phyloP scores from a whole-genome alignment of 768 basidiomycete species.

The Omphalotus guepiniiformis region DNA sequence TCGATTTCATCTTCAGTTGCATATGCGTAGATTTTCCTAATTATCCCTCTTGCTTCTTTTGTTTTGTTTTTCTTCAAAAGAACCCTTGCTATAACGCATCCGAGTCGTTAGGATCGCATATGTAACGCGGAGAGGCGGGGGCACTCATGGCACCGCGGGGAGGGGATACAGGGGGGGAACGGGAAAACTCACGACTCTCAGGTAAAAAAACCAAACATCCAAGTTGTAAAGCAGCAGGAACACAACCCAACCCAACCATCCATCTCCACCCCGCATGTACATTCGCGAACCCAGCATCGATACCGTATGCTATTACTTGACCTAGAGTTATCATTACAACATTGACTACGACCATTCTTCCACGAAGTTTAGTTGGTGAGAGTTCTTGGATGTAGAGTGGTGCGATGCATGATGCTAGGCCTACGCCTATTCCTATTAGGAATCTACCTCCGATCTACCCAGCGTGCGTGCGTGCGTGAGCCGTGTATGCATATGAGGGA shows the following conservation, averaged over 20 bases:
- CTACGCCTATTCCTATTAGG: conserved; percentile 70
- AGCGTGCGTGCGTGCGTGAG: neutral
- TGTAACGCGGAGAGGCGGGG: neutral
- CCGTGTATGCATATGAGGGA: neutral
- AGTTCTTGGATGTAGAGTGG: conserved; percentile 85
- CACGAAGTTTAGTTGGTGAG: conserved; percentile 67
- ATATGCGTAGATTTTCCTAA: conserved; percentile 64
- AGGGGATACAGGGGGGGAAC: no score
- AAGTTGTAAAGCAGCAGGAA: conserved; percentile 65
- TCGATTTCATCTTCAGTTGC: conserved; percentile 64
- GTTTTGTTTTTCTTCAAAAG: conserved; percentile 53
- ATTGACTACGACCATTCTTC: conserved; percentile 77
- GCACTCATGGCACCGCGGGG: no score
- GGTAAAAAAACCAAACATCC: conserved; percentile 61
- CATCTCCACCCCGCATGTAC: conserved; percentile 69
- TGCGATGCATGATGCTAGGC: conserved; percentile 72
- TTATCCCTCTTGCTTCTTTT: conserved; percentile 46
- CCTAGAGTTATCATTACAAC: conserved; percentile 80
- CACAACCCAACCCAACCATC: conserved; percentile 76
- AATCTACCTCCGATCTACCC: conserved; percentile 65
- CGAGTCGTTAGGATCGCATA: no score
- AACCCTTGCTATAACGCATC: conserved; percentile 58
- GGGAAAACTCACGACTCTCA: conserved; percentile 62
- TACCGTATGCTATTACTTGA: conserved; percentile 76
- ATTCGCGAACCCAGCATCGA: conserved; percentile 62